These are phyloP conservation scores for Neurospora sp. DNA, from an alignment of 2,329 filamentous ascomycete species.

Conservation along the genomic window DNA sequence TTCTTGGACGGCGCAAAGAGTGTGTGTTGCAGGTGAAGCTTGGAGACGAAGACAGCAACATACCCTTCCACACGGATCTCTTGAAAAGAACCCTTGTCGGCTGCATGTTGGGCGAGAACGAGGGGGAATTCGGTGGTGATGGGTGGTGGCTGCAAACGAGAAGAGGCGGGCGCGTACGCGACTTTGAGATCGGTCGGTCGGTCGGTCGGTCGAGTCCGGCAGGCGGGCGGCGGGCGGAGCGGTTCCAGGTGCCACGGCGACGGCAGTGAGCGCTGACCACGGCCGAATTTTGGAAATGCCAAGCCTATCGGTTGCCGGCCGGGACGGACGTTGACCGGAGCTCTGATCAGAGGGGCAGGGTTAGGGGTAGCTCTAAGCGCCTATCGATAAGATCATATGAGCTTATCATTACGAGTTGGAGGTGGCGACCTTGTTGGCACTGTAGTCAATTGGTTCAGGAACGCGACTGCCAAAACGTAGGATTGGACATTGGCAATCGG, in stretches of 20 bases:
- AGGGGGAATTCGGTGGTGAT: neutral
- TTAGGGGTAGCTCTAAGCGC: neutral
- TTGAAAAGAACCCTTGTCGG: conserved; percentile 58
- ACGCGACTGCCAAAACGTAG: neutral
- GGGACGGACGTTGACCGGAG: neutral
- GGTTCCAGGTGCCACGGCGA: neutral
- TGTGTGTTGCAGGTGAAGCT: neutral
- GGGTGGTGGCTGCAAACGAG: neutral
- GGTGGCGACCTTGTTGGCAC: neutral
- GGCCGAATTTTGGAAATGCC: neutral
- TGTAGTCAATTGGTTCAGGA: neutral
- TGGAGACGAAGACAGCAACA: conserved; percentile 8
- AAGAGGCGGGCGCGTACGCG: neutral
- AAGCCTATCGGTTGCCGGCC: neutral
- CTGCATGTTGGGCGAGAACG: conserved; percentile 42
- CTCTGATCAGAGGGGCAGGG: neutral
- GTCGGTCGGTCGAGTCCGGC: neutral
- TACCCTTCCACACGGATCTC: conserved; percentile 86
- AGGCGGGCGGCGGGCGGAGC: neutral
- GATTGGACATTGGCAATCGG: neutral
- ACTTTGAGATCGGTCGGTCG: neutral
- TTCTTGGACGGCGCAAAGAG: neutral
- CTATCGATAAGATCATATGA: neutral
- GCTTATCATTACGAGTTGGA: neutral
- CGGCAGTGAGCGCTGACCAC: neutral